Percentiles rank a stretch among this genome's conserved stretches.
Evolutionary conservation across 2,329 filamentous ascomycete species (phyloP).

Genomic region (Orbilia brochopaga): DNA sequence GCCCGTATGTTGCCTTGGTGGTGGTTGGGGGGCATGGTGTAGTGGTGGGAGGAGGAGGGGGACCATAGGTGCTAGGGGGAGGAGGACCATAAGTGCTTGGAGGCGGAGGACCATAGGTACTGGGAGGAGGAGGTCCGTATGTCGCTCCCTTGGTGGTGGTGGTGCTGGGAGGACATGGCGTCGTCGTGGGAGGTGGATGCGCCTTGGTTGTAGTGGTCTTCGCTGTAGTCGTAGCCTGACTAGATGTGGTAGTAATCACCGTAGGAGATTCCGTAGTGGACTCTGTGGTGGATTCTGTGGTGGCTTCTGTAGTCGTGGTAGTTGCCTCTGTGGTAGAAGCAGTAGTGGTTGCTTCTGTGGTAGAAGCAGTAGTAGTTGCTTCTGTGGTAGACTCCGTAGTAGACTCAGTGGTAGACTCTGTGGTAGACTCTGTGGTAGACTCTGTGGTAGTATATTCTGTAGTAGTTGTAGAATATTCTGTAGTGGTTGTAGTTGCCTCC

Average conservation of each 20-base stretch:
- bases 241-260: background rate
- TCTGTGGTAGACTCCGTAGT: background rate
- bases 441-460: no score
- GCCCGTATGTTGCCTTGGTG: background rate
- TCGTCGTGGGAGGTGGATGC: background rate
- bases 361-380: background rate
- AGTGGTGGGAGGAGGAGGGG: background rate
- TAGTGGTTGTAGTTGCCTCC: no score
- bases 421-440: no score
- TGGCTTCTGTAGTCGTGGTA: background rate
- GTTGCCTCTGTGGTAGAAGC: background rate
- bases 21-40: background rate
- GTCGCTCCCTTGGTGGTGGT: slow-evolving; percentile 5
- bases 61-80: slow-evolving; percentile 9
- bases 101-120: background rate
- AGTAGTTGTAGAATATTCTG: no score
- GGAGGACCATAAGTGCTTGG: background rate
- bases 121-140: slow-evolving; percentile 6
- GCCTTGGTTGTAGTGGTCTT: slow-evolving; percentile 4
- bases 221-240: background rate
- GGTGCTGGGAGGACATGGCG: background rate
- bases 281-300: background rate
- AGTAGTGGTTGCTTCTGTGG: background rate
- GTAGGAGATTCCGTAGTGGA: background rate
- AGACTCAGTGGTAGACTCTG: background rate